phyloP scores from a whole-genome alignment of 2,329 filamentous ascomycete species.

The Pseudogymnoascus sp. region DNA sequence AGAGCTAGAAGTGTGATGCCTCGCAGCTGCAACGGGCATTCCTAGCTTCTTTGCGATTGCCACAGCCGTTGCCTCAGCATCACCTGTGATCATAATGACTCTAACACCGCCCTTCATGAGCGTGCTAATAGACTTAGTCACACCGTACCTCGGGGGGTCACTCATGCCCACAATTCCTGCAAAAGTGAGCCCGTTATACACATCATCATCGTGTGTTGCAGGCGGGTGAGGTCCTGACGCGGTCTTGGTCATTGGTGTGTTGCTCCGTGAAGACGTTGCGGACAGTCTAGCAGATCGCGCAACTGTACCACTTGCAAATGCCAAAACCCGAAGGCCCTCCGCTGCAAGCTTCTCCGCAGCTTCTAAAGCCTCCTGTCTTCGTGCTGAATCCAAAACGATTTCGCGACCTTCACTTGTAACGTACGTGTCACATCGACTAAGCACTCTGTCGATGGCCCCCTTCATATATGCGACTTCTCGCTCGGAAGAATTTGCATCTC shows the following conservation, averaged over 20 bases:
- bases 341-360: constrained; percentile 83
- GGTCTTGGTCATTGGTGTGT: constrained; percentile 41
- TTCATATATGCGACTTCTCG: constrained; percentile 91
- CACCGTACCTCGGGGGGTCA: constrained; percentile 85
- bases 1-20: constrained; percentile 48
- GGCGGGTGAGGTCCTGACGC: constrained; percentile 21
- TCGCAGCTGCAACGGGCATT: constrained; percentile 66
- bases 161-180: constrained; percentile 95
- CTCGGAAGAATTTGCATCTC: constrained; percentile 36
- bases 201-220: constrained; percentile 55
- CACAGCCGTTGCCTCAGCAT: constrained; percentile 88
- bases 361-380: constrained; percentile 66
- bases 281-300: constrained; percentile 38
- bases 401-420: constrained; percentile 80
- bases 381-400: constrained; percentile 71
- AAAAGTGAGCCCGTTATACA: constrained; percentile 80
- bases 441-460: constrained; percentile 80
- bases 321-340: constrained; percentile 83
- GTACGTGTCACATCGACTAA: constrained; percentile 85
- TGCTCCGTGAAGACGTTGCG: constrained; percentile 40
- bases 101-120: constrained; percentile 92
- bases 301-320: constrained; percentile 80
- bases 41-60: constrained; percentile 94
- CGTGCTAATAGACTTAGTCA: constrained; percentile 80
- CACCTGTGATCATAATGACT: constrained; percentile 98